Evolutionary conservation across 345 rosid genomes (phyloP), one percentile per base, ranked within the genome.

Genomic region (Pistacia atlantica): DNA sequence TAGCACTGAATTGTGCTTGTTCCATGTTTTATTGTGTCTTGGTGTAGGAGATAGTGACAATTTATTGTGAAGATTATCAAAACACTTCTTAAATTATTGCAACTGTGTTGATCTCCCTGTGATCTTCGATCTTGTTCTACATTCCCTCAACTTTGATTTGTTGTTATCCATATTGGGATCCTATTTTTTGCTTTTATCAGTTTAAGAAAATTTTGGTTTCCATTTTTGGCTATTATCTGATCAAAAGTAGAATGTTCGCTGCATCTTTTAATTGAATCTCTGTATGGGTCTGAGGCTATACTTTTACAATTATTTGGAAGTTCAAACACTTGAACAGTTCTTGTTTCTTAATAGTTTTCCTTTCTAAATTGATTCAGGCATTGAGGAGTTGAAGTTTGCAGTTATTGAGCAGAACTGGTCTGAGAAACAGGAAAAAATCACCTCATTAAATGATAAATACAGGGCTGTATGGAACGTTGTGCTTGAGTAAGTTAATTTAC

Each of bases 381-480:
- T 87, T 77, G 97, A 93, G 89, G 97, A 91, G 84, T 80, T 96
- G 85, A 87, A 90, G 86, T 83, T 93, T 82, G 85, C 83, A 0
- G 87, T 85, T 71, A 69, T 73, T 77, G 98, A 93, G 69, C 82
- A 85, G 51, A 81, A 88, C 67, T 96, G 99, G 99, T 82, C 85
- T 20, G 84, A 82, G 83, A 90, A 81, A 84, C 89, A 88, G 83
- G 88, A 90, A 65, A 79, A 84, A 65, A 92, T 96, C 46, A 80
- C 80, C 61, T 86, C 87, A 38, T 77, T 90, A 87, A 92, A 91
- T 87, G 82, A 54, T 65, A 93, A 85, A 83, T 96, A 92, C 78
- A 79, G 60, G 65, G 85, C 89, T 79, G 20, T 92, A 58, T 92
- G 93, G 92, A 77, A 80, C 38, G 58, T 77, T 77, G 81, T 80